Conservation (phyloP, 2,329 filamentous ascomycete genomes). For the Dothistroma septosporum region DNA sequence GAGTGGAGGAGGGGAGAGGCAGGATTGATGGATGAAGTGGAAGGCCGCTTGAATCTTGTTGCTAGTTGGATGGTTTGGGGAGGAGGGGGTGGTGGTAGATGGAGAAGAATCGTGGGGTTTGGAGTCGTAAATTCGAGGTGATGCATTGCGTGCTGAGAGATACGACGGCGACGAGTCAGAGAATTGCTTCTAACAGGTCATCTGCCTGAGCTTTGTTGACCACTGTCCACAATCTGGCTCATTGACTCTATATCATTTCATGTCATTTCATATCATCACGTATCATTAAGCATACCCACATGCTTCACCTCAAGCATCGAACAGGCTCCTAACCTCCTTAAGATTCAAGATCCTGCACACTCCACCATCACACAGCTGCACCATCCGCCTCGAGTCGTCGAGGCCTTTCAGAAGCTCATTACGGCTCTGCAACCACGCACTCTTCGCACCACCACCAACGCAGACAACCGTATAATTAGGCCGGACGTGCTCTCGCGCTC, state of each 20-base stretch:
- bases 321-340: conserved; percentile 27
- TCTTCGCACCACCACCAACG: conserved; percentile 35
- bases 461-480: conserved; percentile 38
- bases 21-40: not conserved
- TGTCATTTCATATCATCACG: not conserved
- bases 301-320: conserved; percentile 13
- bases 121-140: not conserved
- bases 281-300: not conserved
- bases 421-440: conserved; percentile 49
- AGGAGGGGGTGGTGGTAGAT: not conserved
- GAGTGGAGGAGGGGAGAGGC: not conserved
- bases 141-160: not conserved
- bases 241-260: not conserved
- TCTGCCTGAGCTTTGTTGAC: no score
- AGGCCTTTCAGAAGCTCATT: conserved; percentile 47
- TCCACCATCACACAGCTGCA: conserved; percentile 47
- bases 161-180: no score
- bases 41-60: not conserved
- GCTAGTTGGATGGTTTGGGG: not conserved
- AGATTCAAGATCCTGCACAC: conserved; percentile 31
- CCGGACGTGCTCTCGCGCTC: conserved; percentile 38
- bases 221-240: not conserved
- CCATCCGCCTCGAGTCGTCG: conserved; percentile 39
- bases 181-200: no score
- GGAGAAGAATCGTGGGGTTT: no score